These are phyloP conservation scores for Nannizzia gypsea DNA, from an alignment of 2,329 filamentous ascomycete species.

Conservation along the genomic window DNA sequence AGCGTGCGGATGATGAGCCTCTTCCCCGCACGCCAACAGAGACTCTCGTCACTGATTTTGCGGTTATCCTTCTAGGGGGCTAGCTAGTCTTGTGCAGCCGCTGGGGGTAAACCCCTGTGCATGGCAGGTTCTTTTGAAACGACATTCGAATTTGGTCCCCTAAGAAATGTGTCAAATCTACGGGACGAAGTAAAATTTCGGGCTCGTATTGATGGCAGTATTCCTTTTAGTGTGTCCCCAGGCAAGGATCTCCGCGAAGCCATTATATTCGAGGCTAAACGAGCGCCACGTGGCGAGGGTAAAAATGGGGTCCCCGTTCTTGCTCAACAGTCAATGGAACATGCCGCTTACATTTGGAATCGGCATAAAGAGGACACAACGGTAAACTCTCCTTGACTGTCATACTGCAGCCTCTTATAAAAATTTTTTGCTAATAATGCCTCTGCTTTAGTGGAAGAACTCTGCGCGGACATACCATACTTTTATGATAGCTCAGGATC, in stretches of 20 bases:
- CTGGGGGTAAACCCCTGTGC: slow-evolving; percentile 10
- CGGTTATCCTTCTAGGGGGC: slow-evolving; percentile 10
- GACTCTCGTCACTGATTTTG: slow-evolving; percentile 13
- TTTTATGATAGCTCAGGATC: slow-evolving; percentile 11
- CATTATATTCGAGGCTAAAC: slow-evolving; percentile 12
- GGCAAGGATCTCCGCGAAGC: slow-evolving; percentile 7
- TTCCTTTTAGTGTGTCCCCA: slow-evolving; percentile 10
- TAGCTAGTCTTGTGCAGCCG: slow-evolving; percentile 12
- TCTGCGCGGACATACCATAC: slow-evolving; percentile 8
- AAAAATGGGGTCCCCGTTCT: slow-evolving; percentile 5
- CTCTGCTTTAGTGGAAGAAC: slow-evolving; percentile 3
- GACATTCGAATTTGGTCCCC: slow-evolving; percentile 11
- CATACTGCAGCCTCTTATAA: neutral
- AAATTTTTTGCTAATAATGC: neutral
- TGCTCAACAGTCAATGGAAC: slow-evolving; percentile 13
- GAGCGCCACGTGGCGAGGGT: neutral
- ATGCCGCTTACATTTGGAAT: slow-evolving; percentile 13
- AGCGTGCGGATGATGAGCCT: slow-evolving; percentile 5
- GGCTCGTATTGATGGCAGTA: slow-evolving; percentile 13
- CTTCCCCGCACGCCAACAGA: slow-evolving; percentile 11
- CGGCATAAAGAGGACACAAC: slow-evolving; percentile 7
- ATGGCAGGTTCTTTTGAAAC: slow-evolving; percentile 12
- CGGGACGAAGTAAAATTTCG: slow-evolving; percentile 6
- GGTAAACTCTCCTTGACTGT: slow-evolving; percentile 5
- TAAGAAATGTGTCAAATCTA: slow-evolving; percentile 8